Percentiles rank a stretch among this genome's conserved stretches.
These are phyloP conservation scores for Hemileccinum impolitum DNA, from an alignment of 768 basidiomycete species.

Conservation along the genomic window DNA sequence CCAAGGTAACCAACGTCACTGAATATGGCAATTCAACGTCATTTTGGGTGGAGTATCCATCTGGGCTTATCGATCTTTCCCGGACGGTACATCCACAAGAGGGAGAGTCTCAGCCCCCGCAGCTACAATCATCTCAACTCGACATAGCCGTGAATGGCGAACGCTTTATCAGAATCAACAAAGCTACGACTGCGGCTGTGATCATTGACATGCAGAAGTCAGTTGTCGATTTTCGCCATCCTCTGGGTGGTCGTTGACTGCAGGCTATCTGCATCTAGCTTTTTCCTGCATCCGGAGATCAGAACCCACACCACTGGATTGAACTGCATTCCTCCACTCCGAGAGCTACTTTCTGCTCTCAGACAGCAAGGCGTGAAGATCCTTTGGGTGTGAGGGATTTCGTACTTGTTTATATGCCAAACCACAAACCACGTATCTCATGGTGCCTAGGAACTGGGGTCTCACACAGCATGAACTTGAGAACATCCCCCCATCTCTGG, in stretches of 20 bases:
- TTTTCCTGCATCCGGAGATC: slow-evolving; percentile 62
- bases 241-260: slow-evolving; percentile 5
- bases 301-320: slow-evolving; percentile 53
- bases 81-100: slow-evolving; percentile 40
- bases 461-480: slow-evolving; percentile 60
- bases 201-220: slow-evolving; percentile 77
- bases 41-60: slow-evolving; percentile 71
- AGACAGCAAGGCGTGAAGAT: slow-evolving; percentile 52
- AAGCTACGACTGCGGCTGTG: slow-evolving; percentile 50
- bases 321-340: slow-evolving; percentile 53
- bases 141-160: slow-evolving; percentile 55
- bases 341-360: slow-evolving; percentile 45
- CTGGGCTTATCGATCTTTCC: slow-evolving; percentile 59
- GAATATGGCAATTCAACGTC: slow-evolving; percentile 53
- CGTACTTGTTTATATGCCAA: background rate
- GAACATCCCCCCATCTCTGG: slow-evolving; percentile 58
- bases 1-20: slow-evolving; percentile 40
- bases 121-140: slow-evolving; percentile 37
- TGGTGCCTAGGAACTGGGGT: slow-evolving; percentile 58
- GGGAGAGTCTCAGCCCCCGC: slow-evolving; percentile 28
- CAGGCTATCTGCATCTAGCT: slow-evolving; percentile 35
- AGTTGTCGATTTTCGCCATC: slow-evolving; percentile 10
- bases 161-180: slow-evolving; percentile 49
- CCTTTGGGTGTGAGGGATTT: slow-evolving; percentile 55
- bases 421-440: background rate